Base-by-base conservation (phyloP, 139 green algal genomes). In the Edaphochlamys debaryana region DNA sequence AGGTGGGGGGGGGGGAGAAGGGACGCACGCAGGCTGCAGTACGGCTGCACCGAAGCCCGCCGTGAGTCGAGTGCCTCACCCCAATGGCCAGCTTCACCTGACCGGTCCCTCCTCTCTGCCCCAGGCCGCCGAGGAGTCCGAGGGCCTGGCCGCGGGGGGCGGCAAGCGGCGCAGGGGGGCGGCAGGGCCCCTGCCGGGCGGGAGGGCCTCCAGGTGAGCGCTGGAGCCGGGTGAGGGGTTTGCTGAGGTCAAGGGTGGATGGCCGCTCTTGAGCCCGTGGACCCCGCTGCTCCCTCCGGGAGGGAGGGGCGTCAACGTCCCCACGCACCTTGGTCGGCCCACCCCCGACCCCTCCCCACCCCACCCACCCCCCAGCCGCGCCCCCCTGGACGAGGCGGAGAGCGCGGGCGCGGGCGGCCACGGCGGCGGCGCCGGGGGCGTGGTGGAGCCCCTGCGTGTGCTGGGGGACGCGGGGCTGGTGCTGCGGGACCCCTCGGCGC, bases 401-500 rank as follows among this genome's bases (percentile, higher is more conserved):
- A 79, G 60, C 37, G 86, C 86, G n/a, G 86, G 86, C 41, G 82
- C 86, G 45, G 42, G 54, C 34, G 75, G 75, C n/a, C 60, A 71
- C 41, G 75, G 75, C 60, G 75, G 75, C 42, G 82, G 73, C 37
- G 54, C 56, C 30, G 75, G 80, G 63, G 67, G 76, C 1, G 82
- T 82, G 30, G 84, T 90, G 67, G 89, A 94, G 63, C 82, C 88
- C 23, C 66, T 84, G 34, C 70, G 86, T 30, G 90, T 92, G 74
- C 83, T 97, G 72, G 94, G 84, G 0, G 93, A 95, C 22, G 90
- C 92, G 0, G 92, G 87, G 73, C 92, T 96, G 88, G 85, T 96
- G 52, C 87, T 98, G 67, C 85, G 93, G 0, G 94, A 98, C 83
- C 93, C 93, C 30, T 86, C 86, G 70, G 86, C 88, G 27, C 84